Percentiles rank a stretch among this genome's conserved stretches.
Conservation (phyloP, 108 stramenopile species). For the Stephanodiscus minutulus region DNA sequence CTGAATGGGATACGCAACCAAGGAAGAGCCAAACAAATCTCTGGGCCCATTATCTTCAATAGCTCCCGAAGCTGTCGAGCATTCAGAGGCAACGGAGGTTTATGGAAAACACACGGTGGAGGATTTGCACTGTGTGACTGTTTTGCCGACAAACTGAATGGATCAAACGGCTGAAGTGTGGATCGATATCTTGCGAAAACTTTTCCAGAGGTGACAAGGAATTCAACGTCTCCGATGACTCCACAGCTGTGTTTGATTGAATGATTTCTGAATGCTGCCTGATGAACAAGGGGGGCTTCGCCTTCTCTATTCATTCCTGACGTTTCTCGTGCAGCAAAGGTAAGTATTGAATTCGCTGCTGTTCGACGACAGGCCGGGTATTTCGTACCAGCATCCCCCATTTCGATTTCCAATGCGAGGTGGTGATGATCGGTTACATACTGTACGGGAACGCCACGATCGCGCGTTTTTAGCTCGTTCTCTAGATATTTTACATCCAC, state of each 20-base stretch:
- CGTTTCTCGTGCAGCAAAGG: neutral
- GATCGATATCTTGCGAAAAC: constrained; percentile 45
- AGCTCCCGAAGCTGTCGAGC: constrained; percentile 27
- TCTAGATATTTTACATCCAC: constrained; percentile 61
- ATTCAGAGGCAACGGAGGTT: constrained; percentile 34
- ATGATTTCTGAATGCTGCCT: neutral
- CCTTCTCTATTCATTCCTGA: neutral
- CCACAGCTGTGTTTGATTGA: constrained; percentile 2
- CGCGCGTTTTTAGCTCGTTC: neutral
- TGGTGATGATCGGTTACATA: constrained; percentile 7
- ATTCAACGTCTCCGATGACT: constrained; percentile 27
- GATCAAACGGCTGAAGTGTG: constrained; percentile 34
- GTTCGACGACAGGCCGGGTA: neutral
- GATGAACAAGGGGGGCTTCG: neutral
- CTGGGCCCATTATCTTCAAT: constrained; percentile 42
- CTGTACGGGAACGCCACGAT: neutral
- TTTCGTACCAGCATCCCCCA: neutral
- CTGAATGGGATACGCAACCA: constrained; percentile 39
- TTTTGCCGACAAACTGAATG: constrained; percentile 14
- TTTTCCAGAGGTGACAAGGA: constrained; percentile 44
- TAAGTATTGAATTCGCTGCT: neutral
- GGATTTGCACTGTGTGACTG: neutral
- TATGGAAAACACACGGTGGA: neutral
- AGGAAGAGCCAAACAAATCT: constrained; percentile 36
- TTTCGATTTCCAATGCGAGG: neutral